Evolutionary conservation across 2,329 filamentous ascomycete genomes (phyloP), one percentile per base, ranked within the genome.

Genomic region (Grosmannia huntii): DNA sequence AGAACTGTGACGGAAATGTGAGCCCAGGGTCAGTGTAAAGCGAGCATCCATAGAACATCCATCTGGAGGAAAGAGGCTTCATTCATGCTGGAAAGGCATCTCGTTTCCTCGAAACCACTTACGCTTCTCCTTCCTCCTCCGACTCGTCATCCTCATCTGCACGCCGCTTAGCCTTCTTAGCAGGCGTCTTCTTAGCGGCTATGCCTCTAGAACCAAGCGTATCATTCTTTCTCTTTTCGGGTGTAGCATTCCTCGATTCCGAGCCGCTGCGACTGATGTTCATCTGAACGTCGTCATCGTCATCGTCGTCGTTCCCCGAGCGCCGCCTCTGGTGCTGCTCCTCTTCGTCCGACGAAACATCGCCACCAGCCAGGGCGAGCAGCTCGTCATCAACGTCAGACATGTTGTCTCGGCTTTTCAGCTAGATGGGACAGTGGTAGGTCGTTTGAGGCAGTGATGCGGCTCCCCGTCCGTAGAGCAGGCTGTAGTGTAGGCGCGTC

Each of bases 371-470:
- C 64, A 97, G 84, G 68, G 89, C 91, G 63, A 97, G 86, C 64
- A 97, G 85, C 75, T 96, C 92, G 66, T 92, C 90, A 69, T 97
- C 92, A 64, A 96, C 81, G 68, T 92, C 89, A 59, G 89, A 87
- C 90, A 96, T 95, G 67, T 63, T 79, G 61, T 36, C 16, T 23
- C 3, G 21, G 41, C 33, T 19, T 12, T 56, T 41, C 33, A 21
- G n/a, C 28, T 33, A 12, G 27, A 19, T 53, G 31, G 5, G 10
- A 19, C 4, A 5, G 41, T 44, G 19, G 41, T 9, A 44, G 19
- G 14, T 5, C 14, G 19, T 44, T 41, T 44, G 41, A 9, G 19
- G 19, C 41, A 12, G 27, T 53, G 28, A 36, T 19, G 25, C 12
- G 9, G 27, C 50, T n/a, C 23, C 48, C 25, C 11, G 23, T 28